Base-by-base conservation (phyloP, 129 eudicot genomes). In the Chrysanthemum lavandulifolium region DNA sequence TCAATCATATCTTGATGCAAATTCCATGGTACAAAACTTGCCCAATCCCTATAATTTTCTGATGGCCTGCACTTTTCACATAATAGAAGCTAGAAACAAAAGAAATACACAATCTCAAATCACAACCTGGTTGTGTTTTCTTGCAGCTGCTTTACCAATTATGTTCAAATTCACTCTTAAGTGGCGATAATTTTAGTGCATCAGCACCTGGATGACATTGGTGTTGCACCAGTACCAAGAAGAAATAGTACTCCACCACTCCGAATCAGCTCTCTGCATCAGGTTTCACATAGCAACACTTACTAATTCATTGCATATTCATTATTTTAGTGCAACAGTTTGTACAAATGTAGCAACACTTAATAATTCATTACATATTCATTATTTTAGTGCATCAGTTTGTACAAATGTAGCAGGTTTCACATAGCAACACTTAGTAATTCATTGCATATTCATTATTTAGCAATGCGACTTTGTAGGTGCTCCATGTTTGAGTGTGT, bases 41-140 rank as follows among this genome's bases (percentile, higher is more conserved):
- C 99, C 82, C 99, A 86, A 94, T 90, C 77, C 99, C 97, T 90
- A 90, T 96, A 94, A 90, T 94, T 87, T 94, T 94, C 94, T 94
- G 99, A 86, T 96, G 99, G 79, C 97, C 99, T 94, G 87, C 89
- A 90, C 73, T 82, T 80, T 80, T 65, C 84, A 82, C 78, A 76
- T 78, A 70, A 83, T 70, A 76, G 65, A 78, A 78, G 71, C 83
- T 74, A 82, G 76, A 83, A 85, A 69, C 52, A 76, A 19, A 21
- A 1, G 3, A 27, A 2, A 27, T 3, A 74, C 67, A 55, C 9
- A 33, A 65, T 50, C 62, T 74, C 3, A 45, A 76, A 75, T 78
- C 58, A 57, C 56, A 78, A 52, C 45, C 45, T 36, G 3, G 31
- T 27, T 69, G 14, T 70, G 67, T 11, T 61, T 13, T 72, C 49